Conservation (phyloP, 1,139 yeast genomes). For the Protomyces gravidus region DNA sequence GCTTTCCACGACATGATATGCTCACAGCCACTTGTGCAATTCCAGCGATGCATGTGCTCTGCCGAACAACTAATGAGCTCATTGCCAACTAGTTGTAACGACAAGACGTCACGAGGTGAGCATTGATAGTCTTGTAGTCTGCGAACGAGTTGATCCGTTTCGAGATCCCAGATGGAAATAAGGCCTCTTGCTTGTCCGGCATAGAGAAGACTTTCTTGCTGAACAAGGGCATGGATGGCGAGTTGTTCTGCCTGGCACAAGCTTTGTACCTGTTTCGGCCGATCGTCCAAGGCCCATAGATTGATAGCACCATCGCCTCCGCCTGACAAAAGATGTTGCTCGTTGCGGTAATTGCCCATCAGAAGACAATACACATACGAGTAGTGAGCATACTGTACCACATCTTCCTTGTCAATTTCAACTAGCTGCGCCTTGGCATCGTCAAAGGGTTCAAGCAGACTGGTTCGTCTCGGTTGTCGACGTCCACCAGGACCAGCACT, state of each 20-base stretch:
- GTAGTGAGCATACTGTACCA: conserved; percentile 78
- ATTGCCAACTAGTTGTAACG: conserved; percentile 9
- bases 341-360: conserved; percentile 36
- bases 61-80: not conserved
- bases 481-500: conserved; percentile 79
- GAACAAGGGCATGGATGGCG: conserved; percentile 58
- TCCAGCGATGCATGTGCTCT: not conserved
- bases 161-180: conserved; percentile 77
- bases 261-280: conserved; percentile 34
- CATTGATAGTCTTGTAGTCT: conserved; percentile 46
- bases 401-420: conserved; percentile 64
- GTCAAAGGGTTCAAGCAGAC: not conserved
- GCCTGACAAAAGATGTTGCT: conserved; percentile 55
- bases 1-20: not conserved
- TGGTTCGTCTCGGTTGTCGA: conserved; percentile 6
- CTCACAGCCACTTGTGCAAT: not conserved
- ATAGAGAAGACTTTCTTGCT: conserved; percentile 62
- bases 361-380: conserved; percentile 59
- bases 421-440: conserved; percentile 43
- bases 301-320: conserved; percentile 89
- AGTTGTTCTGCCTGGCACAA: conserved; percentile 61
- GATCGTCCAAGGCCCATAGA: conserved; percentile 55
- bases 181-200: conserved; percentile 73
- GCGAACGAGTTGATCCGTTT: conserved; percentile 65
- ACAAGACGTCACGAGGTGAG: conserved; percentile 48